Base-by-base conservation (phyloP, 371 early-diverging fungal species). In the Rhizopus delemar region DNA sequence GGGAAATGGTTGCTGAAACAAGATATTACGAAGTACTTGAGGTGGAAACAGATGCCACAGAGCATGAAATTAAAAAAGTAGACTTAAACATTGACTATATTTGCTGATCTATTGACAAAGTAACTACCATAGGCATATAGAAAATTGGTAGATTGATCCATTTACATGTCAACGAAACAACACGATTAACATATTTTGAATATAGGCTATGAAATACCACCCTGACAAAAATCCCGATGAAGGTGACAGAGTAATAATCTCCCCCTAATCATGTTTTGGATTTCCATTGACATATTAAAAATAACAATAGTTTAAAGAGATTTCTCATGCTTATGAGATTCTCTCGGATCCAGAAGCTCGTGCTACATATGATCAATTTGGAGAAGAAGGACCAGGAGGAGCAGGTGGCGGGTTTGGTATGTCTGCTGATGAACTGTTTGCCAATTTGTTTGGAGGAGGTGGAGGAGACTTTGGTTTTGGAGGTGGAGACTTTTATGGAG, bases 311-410 rank as follows among this genome's bases (percentile, higher is more conserved):
- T 98, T 98, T 76, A 95, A 96, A 66, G 90, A 93, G 70, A 81
- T 98, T 55, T 87, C 85, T 29, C 91, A 93, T 65, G 99, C 99
- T 3, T 99, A 97, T 77, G 95, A 95, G 60, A 85, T 96, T 22
- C 80, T 99, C 13, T 91, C 93, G 9, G 95, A 97, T 72, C 81
- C 90, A 1, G 85, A 96, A 56, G 88, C 90, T 66, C 84, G 96
- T 57, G 87, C 88, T 33, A 76, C 86, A 48, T 99, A 91, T 52
- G 94, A 95, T 72, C 87, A 82, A 43, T 94, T 88, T 59, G 96
- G 96, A 36, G 94, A 94, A 63, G 94, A 91, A 45, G 93, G 93
- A 46, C 79, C 89, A 48, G 71, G 71, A 22, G 88, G 83, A 39
- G 86, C 63, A 8, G 75, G 77, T 39, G 84, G 85, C 11, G 87